Conservation (phyloP, 2,329 filamentous ascomycete genomes). For the Thermothelomyces thermophilus region DNA sequence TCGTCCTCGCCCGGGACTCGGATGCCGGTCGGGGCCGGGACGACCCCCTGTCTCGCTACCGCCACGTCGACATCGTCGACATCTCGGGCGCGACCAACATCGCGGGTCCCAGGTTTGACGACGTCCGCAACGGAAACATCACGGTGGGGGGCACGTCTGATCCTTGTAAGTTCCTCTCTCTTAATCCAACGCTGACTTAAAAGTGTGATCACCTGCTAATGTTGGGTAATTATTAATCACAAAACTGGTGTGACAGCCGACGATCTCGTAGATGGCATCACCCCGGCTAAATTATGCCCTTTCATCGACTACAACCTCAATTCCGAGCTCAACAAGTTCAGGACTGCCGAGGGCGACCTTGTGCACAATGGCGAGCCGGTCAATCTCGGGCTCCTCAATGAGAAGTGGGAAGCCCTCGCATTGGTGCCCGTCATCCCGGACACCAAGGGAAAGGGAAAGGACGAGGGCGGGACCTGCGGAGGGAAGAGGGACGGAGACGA, state of each 20-base stretch:
- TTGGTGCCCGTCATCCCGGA: slow-evolving; percentile 51
- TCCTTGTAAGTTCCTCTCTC: slow-evolving; percentile 10
- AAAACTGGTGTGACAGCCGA: slow-evolving; percentile 34
- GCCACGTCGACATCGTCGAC: slow-evolving; percentile 64
- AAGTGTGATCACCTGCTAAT: no score
- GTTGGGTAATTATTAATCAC: no score
- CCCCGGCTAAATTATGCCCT: slow-evolving; percentile 54
- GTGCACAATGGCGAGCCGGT: slow-evolving; percentile 61
- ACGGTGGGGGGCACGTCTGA: slow-evolving; percentile 23
- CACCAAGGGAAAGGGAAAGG: slow-evolving; percentile 30
- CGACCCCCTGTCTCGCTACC: slow-evolving; percentile 51
- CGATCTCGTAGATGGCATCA: slow-evolving; percentile 46
- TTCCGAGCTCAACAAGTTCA: slow-evolving; percentile 54
- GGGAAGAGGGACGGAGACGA: slow-evolving; percentile 40
- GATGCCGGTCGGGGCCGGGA: slow-evolving; percentile 51
- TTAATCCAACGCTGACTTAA: neutral
- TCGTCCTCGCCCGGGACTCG: slow-evolving; percentile 60
- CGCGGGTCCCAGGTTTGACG: slow-evolving; percentile 38
- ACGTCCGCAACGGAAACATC: slow-evolving; percentile 19
- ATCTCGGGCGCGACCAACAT: slow-evolving; percentile 56
- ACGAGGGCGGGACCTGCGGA: neutral
- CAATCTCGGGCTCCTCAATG: slow-evolving; percentile 56
- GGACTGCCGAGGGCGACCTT: slow-evolving; percentile 29
- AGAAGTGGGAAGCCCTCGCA: slow-evolving; percentile 70
- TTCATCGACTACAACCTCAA: slow-evolving; percentile 66